Evolutionary conservation across 768 basidiomycete genomes (phyloP).

Genomic region (Lyophyllum semitale): DNA sequence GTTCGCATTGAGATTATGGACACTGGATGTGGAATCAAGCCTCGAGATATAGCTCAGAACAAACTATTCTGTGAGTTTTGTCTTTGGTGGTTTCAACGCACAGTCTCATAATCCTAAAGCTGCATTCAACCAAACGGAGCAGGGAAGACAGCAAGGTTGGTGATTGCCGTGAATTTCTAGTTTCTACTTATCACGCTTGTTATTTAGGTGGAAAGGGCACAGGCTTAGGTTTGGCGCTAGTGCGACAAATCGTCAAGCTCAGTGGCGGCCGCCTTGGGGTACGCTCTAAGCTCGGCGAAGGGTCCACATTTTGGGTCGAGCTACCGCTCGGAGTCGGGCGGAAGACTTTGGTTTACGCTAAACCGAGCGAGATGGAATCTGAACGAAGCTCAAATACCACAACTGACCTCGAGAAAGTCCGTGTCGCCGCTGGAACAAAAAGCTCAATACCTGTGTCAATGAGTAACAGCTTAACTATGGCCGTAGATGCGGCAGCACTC

Average conservation of each 20-base stretch:
- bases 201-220: conserved; percentile 63
- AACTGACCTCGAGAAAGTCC: conserved; percentile 21
- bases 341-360: conserved; percentile 38
- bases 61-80: conserved; percentile 66
- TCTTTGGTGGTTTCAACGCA: background rate
- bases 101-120: conserved; percentile 34
- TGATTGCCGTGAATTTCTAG: background rate
- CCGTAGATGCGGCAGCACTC: conserved; percentile 30
- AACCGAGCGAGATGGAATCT: conserved; percentile 16
- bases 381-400: conserved; percentile 15
- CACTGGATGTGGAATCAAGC: conserved; percentile 58
- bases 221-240: conserved; percentile 74
- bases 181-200: conserved; percentile 11
- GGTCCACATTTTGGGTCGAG: conserved; percentile 91
- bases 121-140: conserved; percentile 79
- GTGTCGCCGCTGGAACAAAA: conserved; percentile 17
- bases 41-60: conserved; percentile 64
- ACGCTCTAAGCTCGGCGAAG: conserved; percentile 61
- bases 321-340: conserved; percentile 75
- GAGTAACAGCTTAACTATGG: conserved; percentile 25
- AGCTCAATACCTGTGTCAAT: conserved; percentile 17
- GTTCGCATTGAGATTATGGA: conserved; percentile 86
- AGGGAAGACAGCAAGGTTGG: conserved; percentile 66
- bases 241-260: conserved; percentile 77
- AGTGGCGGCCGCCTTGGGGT: conserved; percentile 76